Conservation (phyloP, 163 green algal genomes). For the Scenedesmus sp. region DNA sequence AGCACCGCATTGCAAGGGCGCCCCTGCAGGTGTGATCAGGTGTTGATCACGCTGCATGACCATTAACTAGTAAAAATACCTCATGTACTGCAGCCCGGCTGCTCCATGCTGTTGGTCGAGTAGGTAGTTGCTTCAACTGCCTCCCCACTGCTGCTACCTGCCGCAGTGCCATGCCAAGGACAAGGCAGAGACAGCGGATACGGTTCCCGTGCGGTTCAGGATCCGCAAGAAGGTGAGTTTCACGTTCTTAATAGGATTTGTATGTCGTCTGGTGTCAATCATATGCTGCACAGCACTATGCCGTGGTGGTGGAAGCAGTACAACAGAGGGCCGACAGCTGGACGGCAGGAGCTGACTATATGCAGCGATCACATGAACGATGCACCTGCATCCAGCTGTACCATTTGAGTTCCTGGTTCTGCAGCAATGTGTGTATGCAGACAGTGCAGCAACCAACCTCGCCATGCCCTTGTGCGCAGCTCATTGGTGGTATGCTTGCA, state of each 20-base stretch:
- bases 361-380: background rate
- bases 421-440: background rate
- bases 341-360: background rate
- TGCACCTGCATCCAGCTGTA: background rate
- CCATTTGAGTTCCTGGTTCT: background rate
- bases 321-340: background rate
- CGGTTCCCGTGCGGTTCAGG: constrained; percentile 53
- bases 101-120: background rate
- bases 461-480: too few species aligned
- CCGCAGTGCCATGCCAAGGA: background rate
- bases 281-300: background rate
- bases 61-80: background rate
- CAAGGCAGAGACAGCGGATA: constrained; percentile 1
- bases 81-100: background rate
- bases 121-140: constrained; percentile 1
- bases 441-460: background rate
- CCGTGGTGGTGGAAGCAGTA: background rate
- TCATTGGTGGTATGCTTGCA: too few species aligned
- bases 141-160: background rate
- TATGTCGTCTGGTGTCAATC: too few species aligned
- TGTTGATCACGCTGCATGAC: background rate
- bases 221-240: constrained; percentile 48
- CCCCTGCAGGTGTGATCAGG: constrained; percentile 4
- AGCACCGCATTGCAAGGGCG: background rate
- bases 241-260: background rate